Base-by-base conservation (phyloP, 495 filamentous ascomycete genomes). In the Penicillium turbatum region DNA sequence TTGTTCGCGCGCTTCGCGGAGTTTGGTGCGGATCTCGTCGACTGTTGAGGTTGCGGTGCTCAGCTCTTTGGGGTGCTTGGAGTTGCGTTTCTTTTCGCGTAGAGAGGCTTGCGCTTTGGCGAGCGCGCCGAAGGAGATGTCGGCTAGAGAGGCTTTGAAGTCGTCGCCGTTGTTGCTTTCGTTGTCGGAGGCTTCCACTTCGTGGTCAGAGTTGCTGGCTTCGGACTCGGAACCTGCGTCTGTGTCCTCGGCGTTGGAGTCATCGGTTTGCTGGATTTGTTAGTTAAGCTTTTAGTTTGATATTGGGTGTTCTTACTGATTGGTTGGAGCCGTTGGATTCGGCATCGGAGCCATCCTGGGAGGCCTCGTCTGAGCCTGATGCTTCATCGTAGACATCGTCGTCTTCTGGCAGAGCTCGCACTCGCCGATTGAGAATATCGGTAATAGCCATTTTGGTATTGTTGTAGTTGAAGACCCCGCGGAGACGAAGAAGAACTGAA, bases 61-160 rank as follows among this genome's bases (percentile, higher is more conserved):
- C n/a, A 48, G 44, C 34, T 35, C 55, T 35, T 56, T 56, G 38
- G 64, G 50, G 32, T 64, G 37, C 60, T 76, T 72, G 42, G 61
- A 59, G 46, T 75, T 76, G 30, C 65, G 54, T 26, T 65, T 66
- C 43, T 76, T 75, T 0, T 68, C 52, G 13, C 73, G 72, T 35
- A 95, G 64, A 0, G 85, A 78, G 11, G 84, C 82, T 73, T 95
- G 87, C 2, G 93, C 93, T 78, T 88, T 87, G 46, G 86, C 87
- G 27, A 98, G 76, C 0, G 89, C 86, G 46, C 90, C 90, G 65
- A 98, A 98, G 29, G 91, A 92, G 47, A 97, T 70, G 70, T 70
- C 68, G 53, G 68, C 66, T 35, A 76, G 61, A 21, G 64, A 72
- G 44, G 64, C 59, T 62, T 74, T 67, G 34, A 74, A 64, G 46